phyloP scores from a whole-genome alignment of 192 early-diverging fungal genomes.

The Coemansia erecta region DNA sequence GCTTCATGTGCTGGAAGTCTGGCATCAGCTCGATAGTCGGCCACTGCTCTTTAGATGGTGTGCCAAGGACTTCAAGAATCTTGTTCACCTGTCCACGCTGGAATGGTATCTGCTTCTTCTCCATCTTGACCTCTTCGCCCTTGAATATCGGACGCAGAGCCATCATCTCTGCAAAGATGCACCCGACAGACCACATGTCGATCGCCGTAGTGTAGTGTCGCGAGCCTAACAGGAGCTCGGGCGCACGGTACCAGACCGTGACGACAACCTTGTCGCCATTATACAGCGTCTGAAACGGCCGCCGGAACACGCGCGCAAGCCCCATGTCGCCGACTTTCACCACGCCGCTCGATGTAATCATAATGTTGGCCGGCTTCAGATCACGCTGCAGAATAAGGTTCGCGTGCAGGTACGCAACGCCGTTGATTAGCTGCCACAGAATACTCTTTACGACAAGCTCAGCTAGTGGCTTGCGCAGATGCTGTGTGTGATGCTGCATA shows the following conservation, averaged over 20 bases:
- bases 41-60: constrained; percentile 81
- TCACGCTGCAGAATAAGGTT: constrained; percentile 87
- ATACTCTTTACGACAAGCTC: constrained; percentile 86
- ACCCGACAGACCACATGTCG: constrained; percentile 78
- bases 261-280: constrained; percentile 86
- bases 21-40: constrained; percentile 70
- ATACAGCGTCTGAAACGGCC: constrained; percentile 74
- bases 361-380: constrained; percentile 91
- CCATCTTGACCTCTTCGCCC: constrained; percentile 85
- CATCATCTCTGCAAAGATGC: constrained; percentile 93
- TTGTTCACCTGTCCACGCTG: constrained; percentile 82
- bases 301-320: constrained; percentile 75
- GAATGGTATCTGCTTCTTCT: constrained; percentile 80
- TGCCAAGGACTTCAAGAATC: constrained; percentile 85
- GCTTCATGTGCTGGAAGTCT: constrained; percentile 60
- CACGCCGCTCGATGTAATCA: constrained; percentile 83
- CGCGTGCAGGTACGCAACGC: constrained; percentile 83
- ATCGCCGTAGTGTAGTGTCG: constrained; percentile 86
- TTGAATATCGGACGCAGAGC: constrained; percentile 81
- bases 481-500: constrained; percentile 83
- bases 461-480: constrained; percentile 73
- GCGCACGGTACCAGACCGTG: constrained; percentile 96
- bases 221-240: constrained; percentile 85
- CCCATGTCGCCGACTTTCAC: constrained; percentile 96
- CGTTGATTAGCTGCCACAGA: constrained; percentile 85